phyloP scores from a whole-genome alignment of 352 stramenopile genomes.

The Phytophthora parvispora region DNA sequence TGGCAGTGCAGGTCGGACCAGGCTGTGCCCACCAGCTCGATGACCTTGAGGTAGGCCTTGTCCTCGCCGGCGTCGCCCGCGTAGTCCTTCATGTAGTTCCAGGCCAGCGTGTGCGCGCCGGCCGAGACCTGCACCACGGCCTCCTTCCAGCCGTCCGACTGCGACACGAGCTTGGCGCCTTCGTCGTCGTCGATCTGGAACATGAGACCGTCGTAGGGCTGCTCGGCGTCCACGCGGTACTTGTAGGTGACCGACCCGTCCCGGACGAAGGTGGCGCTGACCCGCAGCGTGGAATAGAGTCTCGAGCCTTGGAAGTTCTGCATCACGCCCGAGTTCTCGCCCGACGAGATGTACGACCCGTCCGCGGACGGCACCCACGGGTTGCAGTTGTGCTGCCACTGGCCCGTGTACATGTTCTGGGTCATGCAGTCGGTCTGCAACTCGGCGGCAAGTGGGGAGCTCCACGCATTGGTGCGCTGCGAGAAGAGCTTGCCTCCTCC shows the following conservation, averaged over 20 bases:
- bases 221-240: slow-evolving; percentile 79
- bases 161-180: slow-evolving; percentile 60
- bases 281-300: slow-evolving; percentile 79
- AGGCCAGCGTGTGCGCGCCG: slow-evolving; percentile 78
- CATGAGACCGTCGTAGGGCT: slow-evolving; percentile 79
- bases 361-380: slow-evolving; percentile 69
- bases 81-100: slow-evolving; percentile 89
- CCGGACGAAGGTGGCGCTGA: slow-evolving; percentile 83
- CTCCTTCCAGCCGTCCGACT: slow-evolving; percentile 80
- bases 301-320: slow-evolving; percentile 68
- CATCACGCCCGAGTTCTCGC: slow-evolving; percentile 78
- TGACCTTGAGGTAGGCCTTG: slow-evolving; percentile 78
- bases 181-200: slow-evolving; percentile 81
- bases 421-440: slow-evolving; percentile 80
- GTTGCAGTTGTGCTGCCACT: slow-evolving; percentile 83
- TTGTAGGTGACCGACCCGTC: slow-evolving; percentile 83
- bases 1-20: slow-evolving; percentile 81
- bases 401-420: slow-evolving; percentile 80
- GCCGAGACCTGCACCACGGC: slow-evolving; percentile 58
- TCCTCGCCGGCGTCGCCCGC: slow-evolving; percentile 74
- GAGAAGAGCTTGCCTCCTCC: slow-evolving; percentile 82
- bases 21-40: slow-evolving; percentile 86
- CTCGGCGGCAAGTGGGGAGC: slow-evolving; percentile 61
- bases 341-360: slow-evolving; percentile 72
- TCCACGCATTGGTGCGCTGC: slow-evolving; percentile 76